Conservation (phyloP, 1,284 basidiomycete species). For the Ustilago loliicola region DNA sequence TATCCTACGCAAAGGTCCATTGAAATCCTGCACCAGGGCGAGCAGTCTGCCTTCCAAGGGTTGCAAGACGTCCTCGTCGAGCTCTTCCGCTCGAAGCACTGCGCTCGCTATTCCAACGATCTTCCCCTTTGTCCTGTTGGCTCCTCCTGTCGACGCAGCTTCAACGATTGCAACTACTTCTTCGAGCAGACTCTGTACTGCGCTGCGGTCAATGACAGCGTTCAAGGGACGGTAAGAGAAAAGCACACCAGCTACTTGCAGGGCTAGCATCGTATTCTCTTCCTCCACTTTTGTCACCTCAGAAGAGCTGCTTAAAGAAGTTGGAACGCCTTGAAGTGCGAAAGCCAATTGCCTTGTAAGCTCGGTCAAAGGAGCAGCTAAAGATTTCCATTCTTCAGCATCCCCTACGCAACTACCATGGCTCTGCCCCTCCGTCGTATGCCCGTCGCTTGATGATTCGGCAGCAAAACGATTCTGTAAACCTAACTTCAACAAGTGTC, state of each 20-base stretch:
- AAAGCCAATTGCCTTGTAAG: slow-evolving; percentile 10
- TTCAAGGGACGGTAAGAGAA: slow-evolving; percentile 18
- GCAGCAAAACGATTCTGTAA: slow-evolving; percentile 6
- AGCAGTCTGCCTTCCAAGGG: slow-evolving; percentile 32
- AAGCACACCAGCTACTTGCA: slow-evolving; percentile 27
- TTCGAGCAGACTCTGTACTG: slow-evolving; percentile 17
- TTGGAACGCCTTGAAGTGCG: neutral
- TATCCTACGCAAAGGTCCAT: slow-evolving; percentile 15
- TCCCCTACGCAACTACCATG: slow-evolving; percentile 24
- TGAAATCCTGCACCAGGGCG: slow-evolving; percentile 5
- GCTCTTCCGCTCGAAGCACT: slow-evolving; percentile 33
- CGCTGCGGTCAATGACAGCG: neutral
- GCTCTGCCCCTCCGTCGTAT: neutral
- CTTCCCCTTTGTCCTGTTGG: neutral
- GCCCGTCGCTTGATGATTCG: slow-evolving; percentile 4
- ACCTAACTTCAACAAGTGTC: slow-evolving; percentile 30
- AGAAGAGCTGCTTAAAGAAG: neutral
- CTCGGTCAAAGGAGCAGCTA: slow-evolving; percentile 9
- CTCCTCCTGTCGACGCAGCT: slow-evolving; percentile 1
- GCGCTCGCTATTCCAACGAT: slow-evolving; percentile 18
- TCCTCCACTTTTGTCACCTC: neutral
- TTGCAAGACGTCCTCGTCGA: slow-evolving; percentile 24
- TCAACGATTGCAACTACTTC: slow-evolving; percentile 20
- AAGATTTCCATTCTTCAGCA: neutral
- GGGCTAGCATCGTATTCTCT: slow-evolving; percentile 2